Percentiles rank a stretch among this genome's conserved stretches.
Evolutionary conservation across 2,329 filamentous ascomycete species (phyloP).

Genomic region (Pestalotiopsis sp.): DNA sequence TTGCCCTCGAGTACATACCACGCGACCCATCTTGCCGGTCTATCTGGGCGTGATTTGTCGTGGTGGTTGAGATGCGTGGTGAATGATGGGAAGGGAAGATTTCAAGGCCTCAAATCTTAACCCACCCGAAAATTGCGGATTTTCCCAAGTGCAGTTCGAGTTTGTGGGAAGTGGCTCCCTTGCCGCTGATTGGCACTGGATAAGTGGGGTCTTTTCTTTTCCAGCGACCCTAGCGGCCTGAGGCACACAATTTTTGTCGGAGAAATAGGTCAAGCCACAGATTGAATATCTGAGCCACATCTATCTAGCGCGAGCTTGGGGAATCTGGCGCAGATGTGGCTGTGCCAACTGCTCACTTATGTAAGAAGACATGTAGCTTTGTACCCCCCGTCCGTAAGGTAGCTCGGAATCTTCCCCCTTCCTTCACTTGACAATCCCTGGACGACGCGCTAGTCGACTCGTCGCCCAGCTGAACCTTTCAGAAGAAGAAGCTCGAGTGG

Average conservation of each 20-base stretch:
- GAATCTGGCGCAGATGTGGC: neutral
- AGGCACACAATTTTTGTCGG: neutral
- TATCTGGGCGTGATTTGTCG: constrained; percentile 34
- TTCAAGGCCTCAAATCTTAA: constrained; percentile 17
- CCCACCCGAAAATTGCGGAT: constrained; percentile 23
- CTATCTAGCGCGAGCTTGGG: neutral
- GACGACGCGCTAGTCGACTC: neutral
- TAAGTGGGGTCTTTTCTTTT: constrained; percentile 8
- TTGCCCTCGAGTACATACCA: constrained; percentile 29
- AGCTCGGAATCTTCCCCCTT: neutral
- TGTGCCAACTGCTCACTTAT: neutral
- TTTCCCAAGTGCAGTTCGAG: constrained; percentile 27
- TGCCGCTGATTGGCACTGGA: constrained; percentile 18
- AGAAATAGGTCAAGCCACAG: neutral
- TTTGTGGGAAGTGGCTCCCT: constrained; percentile 33
- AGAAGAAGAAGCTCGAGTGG: neutral
- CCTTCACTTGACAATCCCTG: neutral
- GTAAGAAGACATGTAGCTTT: neutral
- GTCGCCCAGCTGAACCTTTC: neutral
- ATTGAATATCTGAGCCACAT: neutral
- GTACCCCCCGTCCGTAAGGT: neutral
- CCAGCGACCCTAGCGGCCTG: constrained; percentile 13
- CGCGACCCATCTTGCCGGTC: constrained; percentile 38
- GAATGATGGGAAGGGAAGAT: constrained; percentile 19
- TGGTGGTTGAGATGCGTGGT: constrained; percentile 28